Evolutionary conservation across 192 early-diverging fungal species (phyloP), one percentile per base, ranked within the genome.

Genomic region (Backusella australiensis): DNA sequence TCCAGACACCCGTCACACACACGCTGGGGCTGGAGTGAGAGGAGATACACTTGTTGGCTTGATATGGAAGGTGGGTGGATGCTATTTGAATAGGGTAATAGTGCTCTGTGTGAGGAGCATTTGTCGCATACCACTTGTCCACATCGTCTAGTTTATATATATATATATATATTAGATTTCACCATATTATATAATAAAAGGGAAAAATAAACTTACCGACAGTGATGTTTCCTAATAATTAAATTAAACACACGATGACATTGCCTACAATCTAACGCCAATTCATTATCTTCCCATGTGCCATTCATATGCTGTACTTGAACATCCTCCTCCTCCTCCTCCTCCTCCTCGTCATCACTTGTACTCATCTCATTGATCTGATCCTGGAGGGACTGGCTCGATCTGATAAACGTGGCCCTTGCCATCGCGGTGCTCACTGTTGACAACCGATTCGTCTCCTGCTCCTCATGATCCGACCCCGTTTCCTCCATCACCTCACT

Each of bases 51-150:
- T 42, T 72, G 49, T 44, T 70, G 36, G 6, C 35, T 56, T 71
- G 70, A 59, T 49, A 49, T 36, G 35, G 46, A 41, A 26, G 71
- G 63, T 23, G 53, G 41, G 4, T 67, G 65, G 1, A 73, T 39
- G 17, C 72, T 78, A 42, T 72, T 71, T 26, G 71, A 72, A 7
- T 34, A 34, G 1, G 71, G 65, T 44, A 78, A 32, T 39, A 49
- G 35, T 39, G 65, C 71, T 39, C 77, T 34, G 34, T 78, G 77
- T 3, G 71, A 67, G 5, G 77, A 78, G 65, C 77, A 78, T 14
- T 44, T 44, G 23, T 78, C 77, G 53, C 77, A 78, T 15, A 78
- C 65, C 1, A 78, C 65, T n/a, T 73, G 70, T 49, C 77, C 77
- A 69, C 77, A 78, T 23, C 67, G 75, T 46, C 75, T 76, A 32